Evolutionary conservation across 805 yeast species (phyloP), one percentile per base, ranked within the genome.

Genomic region (Candida nemodendra): DNA sequence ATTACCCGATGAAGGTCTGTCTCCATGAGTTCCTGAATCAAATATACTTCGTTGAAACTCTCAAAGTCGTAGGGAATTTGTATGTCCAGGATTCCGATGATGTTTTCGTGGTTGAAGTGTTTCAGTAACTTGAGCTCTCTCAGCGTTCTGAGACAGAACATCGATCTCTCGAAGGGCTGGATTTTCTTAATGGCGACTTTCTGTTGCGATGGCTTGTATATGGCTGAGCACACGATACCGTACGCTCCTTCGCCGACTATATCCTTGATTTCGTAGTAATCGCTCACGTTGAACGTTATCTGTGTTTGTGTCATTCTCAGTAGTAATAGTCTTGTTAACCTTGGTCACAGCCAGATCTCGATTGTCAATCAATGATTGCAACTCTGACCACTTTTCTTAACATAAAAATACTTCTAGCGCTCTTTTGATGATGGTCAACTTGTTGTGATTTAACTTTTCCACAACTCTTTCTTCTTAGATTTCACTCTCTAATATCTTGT

Each of bases 161-260:
- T 78, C 33, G 91, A 76, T 45, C 95, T 76, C 51, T 84, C 95
- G 57, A 91, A 91, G 9, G 97, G 97, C 56, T 84, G 84, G 47
- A 91, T 88, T 65, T 90, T 91, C 63, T 91, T 91, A 55, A 91
- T 89, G 27, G 98, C 98, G n/a, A 91, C 97, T 47, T 79, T 79
- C 50, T 84, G 90, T 38, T 83, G 82, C 1, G 93, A 76, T 5
- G 96, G 95, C 54, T 78, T 76, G 62, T 91, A 96, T 9, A 81
- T 64, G 0, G 97, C 97, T 9, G 91, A 78, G 61, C 96, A 81
- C 9, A 91, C 98, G 9, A 90, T 79, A 5, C 98, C 98, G 57
- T 91, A 91, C 0, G 98, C 97, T 14, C 98, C 98, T 62, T 89
- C 95, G 7, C 98, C 98, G 2, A 91, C 81, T 12, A 91, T 76